Conservation (phyloP, 352 stramenopile genomes). For the Blastocystis hominis region DNA sequence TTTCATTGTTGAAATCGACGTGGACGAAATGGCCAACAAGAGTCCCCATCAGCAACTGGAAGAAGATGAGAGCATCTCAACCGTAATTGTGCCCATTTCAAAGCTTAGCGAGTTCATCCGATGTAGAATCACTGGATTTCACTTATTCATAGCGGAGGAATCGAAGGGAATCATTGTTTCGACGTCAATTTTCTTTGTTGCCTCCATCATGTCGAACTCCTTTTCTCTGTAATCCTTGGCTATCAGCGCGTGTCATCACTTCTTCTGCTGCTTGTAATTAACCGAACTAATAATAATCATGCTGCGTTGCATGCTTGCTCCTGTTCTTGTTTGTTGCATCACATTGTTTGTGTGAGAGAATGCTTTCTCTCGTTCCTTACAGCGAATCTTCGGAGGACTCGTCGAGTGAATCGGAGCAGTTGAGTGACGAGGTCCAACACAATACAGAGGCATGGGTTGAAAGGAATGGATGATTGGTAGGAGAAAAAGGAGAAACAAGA, state of each 20-base stretch:
- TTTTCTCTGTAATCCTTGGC: background rate
- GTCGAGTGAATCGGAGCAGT: background rate
- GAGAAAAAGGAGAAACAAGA: conserved; percentile 2
- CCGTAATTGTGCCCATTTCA: conserved; percentile 16
- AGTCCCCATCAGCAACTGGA: conserved; percentile 4
- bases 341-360: background rate
- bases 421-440: background rate
- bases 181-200: background rate
- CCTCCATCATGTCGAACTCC: background rate
- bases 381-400: conserved; percentile 1
- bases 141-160: background rate
- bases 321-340: too few relatives aligned
- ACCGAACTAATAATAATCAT: too few relatives aligned
- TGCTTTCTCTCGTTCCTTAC: conserved; percentile 48
- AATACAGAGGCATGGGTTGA: background rate
- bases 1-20: conserved; percentile 11
- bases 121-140: background rate
- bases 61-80: background rate
- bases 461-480: background rate
- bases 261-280: background rate
- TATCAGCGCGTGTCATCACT: background rate
- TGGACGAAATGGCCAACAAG: conserved; percentile 10
- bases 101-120: background rate
- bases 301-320: too few relatives aligned
- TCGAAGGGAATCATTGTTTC: background rate